Evolutionary conservation across 140 eudicot species (phyloP), one percentile per base, ranked within the genome.

Genomic region (Stevia rebaudiana): DNA sequence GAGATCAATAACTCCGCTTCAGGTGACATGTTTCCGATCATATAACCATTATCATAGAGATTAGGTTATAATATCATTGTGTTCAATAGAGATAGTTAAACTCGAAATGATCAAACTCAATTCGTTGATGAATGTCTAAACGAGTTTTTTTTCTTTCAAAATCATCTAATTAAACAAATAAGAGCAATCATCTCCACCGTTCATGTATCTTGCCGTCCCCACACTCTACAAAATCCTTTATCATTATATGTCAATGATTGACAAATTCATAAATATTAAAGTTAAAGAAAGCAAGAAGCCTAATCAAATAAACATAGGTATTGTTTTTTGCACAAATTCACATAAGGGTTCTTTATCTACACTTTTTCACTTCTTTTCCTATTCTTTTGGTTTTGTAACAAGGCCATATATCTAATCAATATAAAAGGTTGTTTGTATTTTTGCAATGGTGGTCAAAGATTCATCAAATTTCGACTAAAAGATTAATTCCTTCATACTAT

Each of bases 401-500:
- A n/a, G n/a, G n/a, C n/a, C n/a, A n/a, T n/a, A n/a, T n/a, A n/a
- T n/a, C n/a, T n/a, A n/a, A n/a, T n/a, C n/a, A n/a, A n/a, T n/a
- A n/a, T n/a, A n/a, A n/a, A n/a, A n/a, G n/a, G 47, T 15, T 41
- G 11, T 41, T 19, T 49, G 53, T 68, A 68, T 68, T 75, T 37
- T 75, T 61, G 75, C 33, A 2, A 30, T 41, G 46, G 1, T 33
- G 49, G 73, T 37, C 78, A 65, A 73, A 73, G 78, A 73, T 73
- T 73, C 73, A 55, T 55, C 53, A 41, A 18, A 24, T 24, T 67
- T 74, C 51, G 74, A 75, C 79, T 42, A 68, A 15, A 55, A 74
- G 80, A 78, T 74, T 74, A 76, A 41, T 47, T 57, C 66, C 18
- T 78, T 78, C 75, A n/a, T n/a, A n/a, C n/a, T n/a, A 16, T 69